Conservation (phyloP, 352 stramenopile species). For the Heterotrichella gracilis region DNA sequence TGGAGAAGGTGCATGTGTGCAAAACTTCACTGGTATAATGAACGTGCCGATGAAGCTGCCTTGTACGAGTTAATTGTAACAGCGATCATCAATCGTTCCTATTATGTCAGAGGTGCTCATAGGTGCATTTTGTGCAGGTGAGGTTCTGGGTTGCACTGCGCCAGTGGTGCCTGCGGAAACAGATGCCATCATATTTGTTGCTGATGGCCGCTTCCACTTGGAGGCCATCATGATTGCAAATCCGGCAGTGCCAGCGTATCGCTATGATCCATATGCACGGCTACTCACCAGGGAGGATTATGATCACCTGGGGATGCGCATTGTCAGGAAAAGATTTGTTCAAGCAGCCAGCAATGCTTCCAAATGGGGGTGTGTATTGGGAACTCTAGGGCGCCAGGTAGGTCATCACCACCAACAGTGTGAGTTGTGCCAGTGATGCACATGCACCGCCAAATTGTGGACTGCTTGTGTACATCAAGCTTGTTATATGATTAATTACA, state of each 20-base stretch:
- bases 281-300: constrained; percentile 74
- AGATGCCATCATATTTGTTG: constrained; percentile 78
- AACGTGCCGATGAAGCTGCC: too few species aligned
- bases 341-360: constrained; percentile 26
- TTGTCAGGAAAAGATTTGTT: constrained; percentile 35
- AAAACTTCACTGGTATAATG: too few species aligned
- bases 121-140: constrained; percentile 30
- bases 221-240: constrained; percentile 97
- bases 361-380: constrained; percentile 75
- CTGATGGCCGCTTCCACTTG: constrained; percentile 92
- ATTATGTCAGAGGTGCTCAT: neutral
- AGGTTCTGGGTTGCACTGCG: constrained; percentile 91
- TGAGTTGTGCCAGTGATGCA: too few species aligned
- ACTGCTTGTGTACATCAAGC: too few species aligned
- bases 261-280: constrained; percentile 96
- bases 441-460: too few species aligned
- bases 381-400: constrained; percentile 86
- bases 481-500: too few species aligned
- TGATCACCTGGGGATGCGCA: constrained; percentile 68
- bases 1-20: too few species aligned
- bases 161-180: constrained; percentile 46
- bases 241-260: constrained; percentile 56
- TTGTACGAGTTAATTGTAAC: too few species aligned
- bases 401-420: too few species aligned
- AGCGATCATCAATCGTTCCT: neutral